These are phyloP conservation scores for Phellopilus nigrolimitatus DNA, from an alignment of 1,284 basidiomycete species.

Conservation along the genomic window DNA sequence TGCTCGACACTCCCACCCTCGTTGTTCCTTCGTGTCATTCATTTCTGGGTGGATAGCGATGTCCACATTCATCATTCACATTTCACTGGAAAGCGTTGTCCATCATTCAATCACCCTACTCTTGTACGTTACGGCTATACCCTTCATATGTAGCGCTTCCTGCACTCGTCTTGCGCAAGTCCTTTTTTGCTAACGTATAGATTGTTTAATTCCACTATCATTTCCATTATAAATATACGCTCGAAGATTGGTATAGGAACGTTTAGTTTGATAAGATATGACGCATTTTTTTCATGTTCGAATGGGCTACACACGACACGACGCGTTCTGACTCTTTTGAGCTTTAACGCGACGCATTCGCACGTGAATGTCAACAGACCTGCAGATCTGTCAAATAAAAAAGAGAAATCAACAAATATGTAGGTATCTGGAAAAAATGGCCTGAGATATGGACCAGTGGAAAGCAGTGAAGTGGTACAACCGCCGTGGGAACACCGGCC, in stretches of 20 bases:
- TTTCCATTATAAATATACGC: neutral
- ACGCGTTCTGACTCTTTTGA: too few relatives aligned
- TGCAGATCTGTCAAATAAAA: too few relatives aligned
- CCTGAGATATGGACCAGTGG: too few relatives aligned
- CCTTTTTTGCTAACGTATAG: slow-evolving; percentile 4
- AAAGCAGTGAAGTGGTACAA: too few relatives aligned
- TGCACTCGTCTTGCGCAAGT: neutral
- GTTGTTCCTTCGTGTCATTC: slow-evolving; percentile 14
- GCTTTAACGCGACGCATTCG: too few relatives aligned
- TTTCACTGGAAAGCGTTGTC: neutral
- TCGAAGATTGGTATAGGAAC: too few relatives aligned
- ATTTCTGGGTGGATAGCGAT: slow-evolving; percentile 1
- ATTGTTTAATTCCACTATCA: slow-evolving; percentile 9
- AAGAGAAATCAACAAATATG: too few relatives aligned
- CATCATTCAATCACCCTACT: neutral
- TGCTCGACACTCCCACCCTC: slow-evolving; percentile 3
- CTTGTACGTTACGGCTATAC: slow-evolving; percentile 16
- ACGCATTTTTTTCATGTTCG: too few relatives aligned
- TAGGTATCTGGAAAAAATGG: too few relatives aligned
- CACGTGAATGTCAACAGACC: too few relatives aligned
- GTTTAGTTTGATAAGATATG: too few relatives aligned
- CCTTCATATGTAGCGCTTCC: slow-evolving; percentile 14
- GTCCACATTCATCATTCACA: neutral
- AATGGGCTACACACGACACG: too few relatives aligned
- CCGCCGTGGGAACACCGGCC: slow-evolving; percentile 8